A percentile compares a stretch with the other conserved stretches of the same genome.
These are phyloP conservation scores for Catharanthus roseus DNA, from an alignment of 257 asterid genomes.

Conservation along the genomic window DNA sequence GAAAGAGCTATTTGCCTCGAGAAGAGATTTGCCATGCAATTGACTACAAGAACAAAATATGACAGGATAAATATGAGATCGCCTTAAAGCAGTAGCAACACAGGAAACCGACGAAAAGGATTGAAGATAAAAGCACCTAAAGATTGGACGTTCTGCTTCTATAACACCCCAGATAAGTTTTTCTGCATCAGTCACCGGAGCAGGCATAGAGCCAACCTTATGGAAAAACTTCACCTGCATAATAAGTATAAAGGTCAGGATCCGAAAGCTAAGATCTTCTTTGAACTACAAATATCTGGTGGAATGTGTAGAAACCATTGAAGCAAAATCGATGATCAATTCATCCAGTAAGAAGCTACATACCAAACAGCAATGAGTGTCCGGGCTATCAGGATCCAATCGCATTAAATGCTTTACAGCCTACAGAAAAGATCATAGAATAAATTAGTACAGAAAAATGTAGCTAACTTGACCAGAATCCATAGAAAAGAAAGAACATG, in stretches of 20 bases:
- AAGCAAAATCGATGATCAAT: conserved; percentile 5
- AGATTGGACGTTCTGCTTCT: conserved; percentile 69
- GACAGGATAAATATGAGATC: not conserved
- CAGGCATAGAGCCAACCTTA: conserved; percentile 63
- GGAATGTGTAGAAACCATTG: not conserved
- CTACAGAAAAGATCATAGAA: conserved; percentile 36
- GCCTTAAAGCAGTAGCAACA: not conserved
- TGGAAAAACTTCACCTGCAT: conserved; percentile 77
- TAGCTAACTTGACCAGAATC: not conserved
- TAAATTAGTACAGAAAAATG: not conserved
- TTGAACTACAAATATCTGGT: conserved; percentile 5
- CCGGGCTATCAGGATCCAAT: conserved; percentile 73
- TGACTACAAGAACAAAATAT: conserved; percentile 41
- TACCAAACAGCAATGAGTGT: conserved; percentile 87
- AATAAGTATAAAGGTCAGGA: conserved; percentile 8
- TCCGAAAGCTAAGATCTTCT: conserved; percentile 5
- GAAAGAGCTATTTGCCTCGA: conserved; percentile 68
- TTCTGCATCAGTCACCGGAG: conserved; percentile 66
- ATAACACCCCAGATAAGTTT: conserved; percentile 74
- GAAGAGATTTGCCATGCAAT: conserved; percentile 70
- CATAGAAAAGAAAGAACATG: not conserved
- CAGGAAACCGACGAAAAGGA: not conserved
- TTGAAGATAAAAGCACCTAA: conserved; percentile 45
- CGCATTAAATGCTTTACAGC: conserved; percentile 78
- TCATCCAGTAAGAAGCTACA: conserved; percentile 18